phyloP scores from a whole-genome alignment of 139 green algal genomes.

The Pseudopediastrum boryanum region DNA sequence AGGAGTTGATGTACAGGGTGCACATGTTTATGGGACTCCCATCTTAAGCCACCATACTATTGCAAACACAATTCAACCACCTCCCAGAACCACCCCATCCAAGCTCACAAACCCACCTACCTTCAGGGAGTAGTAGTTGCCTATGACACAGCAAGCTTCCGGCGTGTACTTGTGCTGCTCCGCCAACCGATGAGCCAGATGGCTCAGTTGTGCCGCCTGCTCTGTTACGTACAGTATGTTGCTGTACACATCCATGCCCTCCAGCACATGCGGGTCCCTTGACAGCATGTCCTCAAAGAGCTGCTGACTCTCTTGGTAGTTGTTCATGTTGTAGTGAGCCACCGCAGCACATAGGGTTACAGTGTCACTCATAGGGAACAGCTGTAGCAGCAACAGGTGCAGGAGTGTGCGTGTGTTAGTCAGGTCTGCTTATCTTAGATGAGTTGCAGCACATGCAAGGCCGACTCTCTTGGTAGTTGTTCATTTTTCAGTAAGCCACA shows the following conservation, averaged over 20 bases:
- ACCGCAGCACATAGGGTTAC: constrained; percentile 75
- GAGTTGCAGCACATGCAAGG: no score
- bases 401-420: no score
- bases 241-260: constrained; percentile 93
- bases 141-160: constrained; percentile 94
- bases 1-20: no score
- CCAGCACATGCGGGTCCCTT: constrained; percentile 81
- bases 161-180: constrained; percentile 76
- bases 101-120: constrained; percentile 25
- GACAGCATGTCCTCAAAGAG: constrained; percentile 88
- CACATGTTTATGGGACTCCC: no score
- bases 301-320: constrained; percentile 87
- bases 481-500: constrained; percentile 88
- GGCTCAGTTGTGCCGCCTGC: constrained; percentile 71
- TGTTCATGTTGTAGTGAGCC: constrained; percentile 92
- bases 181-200: constrained; percentile 78
- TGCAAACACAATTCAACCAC: background rate
- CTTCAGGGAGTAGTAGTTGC: constrained; percentile 98
- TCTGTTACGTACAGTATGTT: constrained; percentile 98
- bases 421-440: no score
- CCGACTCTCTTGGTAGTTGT: no score
- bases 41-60: background rate
- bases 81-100: background rate
- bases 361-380: constrained; percentile 76
- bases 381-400: constrained; percentile 1